Evolutionary conservation across 1,139 yeast species (phyloP), one percentile per base, ranked within the genome.

Genomic region (Hyphopichia burtonii): DNA sequence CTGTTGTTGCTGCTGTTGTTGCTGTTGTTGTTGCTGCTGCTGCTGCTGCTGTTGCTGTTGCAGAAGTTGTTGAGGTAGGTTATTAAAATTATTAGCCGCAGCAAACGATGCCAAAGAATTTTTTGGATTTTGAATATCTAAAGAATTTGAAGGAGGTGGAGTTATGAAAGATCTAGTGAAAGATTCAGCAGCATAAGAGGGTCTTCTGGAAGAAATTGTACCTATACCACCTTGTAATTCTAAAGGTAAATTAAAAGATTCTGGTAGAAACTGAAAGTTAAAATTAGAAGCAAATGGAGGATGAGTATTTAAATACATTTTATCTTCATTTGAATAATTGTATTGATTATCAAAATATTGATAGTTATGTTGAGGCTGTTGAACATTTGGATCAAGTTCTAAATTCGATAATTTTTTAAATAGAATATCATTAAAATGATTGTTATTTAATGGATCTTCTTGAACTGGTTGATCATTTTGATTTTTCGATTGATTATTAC

Each of bases 151-250:
- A 20, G 23, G 23, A 20, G 23, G 23, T 20, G 23, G 23, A 10
- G 28, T 8, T 5, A 25, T 25, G n/a, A 25, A 25, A 11, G 66
- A 64, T 40, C 80, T 61, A 6, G 79, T 76, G 49, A 74, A 73
- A 12, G 77, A 67, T 52, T 82, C 87, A 8, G 86, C 86, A 6
- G 86, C 81, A 52, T 78, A 81, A 44, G 81, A 72, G 27, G 86
- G 86, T 58, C 87, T 69, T 59, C 87, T 69, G 9, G 83, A 76
- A 22, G 79, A 76, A 34, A 82, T 80, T 44, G 71, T 79, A 14
- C 81, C 80, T 3, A 82, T 67, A 0, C 87, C 87, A 28, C 86
- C 86, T 58, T 80, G 86, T 36, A 82, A 65, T 50, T 82, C 86
- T 8, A 66, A 46, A 0, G 87, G 86, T 44, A 82, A 64, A 45